Evolutionary conservation across 2,329 filamentous ascomycete genomes (phyloP).

Genomic region (Arthrobotrys conoides): DNA sequence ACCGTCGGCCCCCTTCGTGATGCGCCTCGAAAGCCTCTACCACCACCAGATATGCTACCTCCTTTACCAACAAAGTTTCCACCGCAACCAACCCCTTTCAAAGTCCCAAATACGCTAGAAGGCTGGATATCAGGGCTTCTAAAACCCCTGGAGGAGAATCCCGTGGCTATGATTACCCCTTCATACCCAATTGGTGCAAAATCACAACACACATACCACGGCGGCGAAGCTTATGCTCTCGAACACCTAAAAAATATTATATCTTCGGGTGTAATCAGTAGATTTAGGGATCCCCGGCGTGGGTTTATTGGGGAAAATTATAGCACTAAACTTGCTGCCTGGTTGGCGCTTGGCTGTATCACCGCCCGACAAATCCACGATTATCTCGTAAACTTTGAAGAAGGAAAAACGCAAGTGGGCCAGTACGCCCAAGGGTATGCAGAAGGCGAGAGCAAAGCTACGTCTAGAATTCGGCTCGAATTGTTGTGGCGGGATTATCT

Average conservation of each 20-base stretch:
- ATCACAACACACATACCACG: conserved; percentile 77
- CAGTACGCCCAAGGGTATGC: conserved; percentile 73
- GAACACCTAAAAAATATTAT: conserved; percentile 75
- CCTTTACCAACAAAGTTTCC: conserved; percentile 73
- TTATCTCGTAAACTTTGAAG: conserved; percentile 77
- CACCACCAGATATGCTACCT: conserved; percentile 73
- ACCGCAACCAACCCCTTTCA: conserved; percentile 75
- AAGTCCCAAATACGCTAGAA: conserved; percentile 73
- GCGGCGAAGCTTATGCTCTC: conserved; percentile 76
- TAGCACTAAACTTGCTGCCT: conserved; percentile 82
- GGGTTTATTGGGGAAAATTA: conserved; percentile 79
- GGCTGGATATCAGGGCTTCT: conserved; percentile 72
- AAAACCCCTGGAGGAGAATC: conserved; percentile 72
- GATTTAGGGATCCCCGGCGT: conserved; percentile 80
- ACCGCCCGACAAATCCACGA: conserved; percentile 81
- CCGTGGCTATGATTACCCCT: conserved; percentile 67
- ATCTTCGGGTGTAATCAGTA: conserved; percentile 73
- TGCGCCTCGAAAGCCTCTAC: conserved; percentile 74
- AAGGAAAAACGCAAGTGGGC: conserved; percentile 69
- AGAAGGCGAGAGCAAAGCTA: conserved; percentile 80
- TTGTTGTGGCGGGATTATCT: conserved; percentile 86
- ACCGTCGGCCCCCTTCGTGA: conserved; percentile 78
- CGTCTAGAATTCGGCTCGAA: conserved; percentile 78
- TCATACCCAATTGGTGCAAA: conserved; percentile 71
- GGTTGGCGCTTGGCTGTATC: conserved; percentile 79